Conservation (phyloP, 225 moss, liverwort and hornwort species). For the Polytrichum commune region DNA sequence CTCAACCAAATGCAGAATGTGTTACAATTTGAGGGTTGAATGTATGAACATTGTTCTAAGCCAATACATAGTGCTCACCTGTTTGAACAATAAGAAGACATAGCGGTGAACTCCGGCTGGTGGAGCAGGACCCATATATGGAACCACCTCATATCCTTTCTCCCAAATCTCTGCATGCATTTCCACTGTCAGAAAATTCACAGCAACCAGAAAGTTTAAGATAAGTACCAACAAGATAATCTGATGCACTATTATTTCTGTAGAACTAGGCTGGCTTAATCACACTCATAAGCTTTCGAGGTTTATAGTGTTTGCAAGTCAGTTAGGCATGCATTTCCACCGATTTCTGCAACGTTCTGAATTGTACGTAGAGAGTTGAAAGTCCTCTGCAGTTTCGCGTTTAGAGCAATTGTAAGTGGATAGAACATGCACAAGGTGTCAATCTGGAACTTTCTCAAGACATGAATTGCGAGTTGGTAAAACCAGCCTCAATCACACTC, state of each 20-base stretch:
- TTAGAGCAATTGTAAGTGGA: no score
- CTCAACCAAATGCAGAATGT: neutral
- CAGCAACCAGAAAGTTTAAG: neutral
- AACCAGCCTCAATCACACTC: neutral
- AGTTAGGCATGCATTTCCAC: no score
- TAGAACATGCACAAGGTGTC: no score
- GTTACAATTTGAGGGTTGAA: neutral
- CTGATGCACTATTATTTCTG: no score
- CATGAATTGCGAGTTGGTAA: neutral
- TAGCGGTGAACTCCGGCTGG: slow-evolving; percentile 12
- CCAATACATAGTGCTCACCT: slow-evolving; percentile 3
- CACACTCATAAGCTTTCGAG: no score
- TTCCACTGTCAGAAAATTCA: neutral
- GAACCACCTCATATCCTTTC: slow-evolving; percentile 5
- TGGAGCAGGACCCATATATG: slow-evolving; percentile 18
- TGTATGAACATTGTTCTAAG: neutral
- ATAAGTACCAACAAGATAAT: neutral
- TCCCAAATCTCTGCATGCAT: slow-evolving; percentile 11
- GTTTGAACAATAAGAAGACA: slow-evolving; percentile 15
- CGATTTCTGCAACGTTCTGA: no score
- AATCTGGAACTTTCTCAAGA: no score
- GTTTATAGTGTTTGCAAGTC: no score
- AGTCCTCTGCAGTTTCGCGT: no score
- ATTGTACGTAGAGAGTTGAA: no score
- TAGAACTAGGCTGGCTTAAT: no score